Evolutionary conservation across 2,329 filamentous ascomycete species (phyloP).

Genomic region (Pezicula carpinea): DNA sequence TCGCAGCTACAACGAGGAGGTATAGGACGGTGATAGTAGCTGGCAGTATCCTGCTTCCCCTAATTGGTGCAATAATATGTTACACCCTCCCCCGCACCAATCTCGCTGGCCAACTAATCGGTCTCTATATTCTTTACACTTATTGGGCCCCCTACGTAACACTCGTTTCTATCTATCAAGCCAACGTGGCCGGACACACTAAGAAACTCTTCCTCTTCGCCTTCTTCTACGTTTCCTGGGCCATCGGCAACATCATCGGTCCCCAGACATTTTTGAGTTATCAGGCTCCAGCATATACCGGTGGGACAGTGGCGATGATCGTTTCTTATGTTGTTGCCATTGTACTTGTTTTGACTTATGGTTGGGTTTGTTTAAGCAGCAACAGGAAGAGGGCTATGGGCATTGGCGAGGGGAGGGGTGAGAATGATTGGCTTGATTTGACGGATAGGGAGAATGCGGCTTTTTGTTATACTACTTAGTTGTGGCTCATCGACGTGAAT

Average conservation of each 20-base stretch:
- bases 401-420: slow-evolving; percentile 1
- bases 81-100: slow-evolving; percentile 26
- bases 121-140: slow-evolving; percentile 30
- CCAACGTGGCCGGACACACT: slow-evolving; percentile 37
- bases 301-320: slow-evolving; percentile 32
- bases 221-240: slow-evolving; percentile 33
- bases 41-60: slow-evolving; percentile 25
- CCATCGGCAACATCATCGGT: slow-evolving; percentile 5
- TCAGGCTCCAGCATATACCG: slow-evolving; percentile 29
- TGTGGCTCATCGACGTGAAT: too few species aligned
- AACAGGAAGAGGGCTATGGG: slow-evolving; percentile 25
- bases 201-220: slow-evolving; percentile 42
- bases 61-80: slow-evolving; percentile 29
- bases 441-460: slow-evolving; percentile 11
- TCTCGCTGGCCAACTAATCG: slow-evolving; percentile 25
- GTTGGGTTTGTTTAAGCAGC: slow-evolving; percentile 27
- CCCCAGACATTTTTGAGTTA: slow-evolving; percentile 2
- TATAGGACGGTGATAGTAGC: slow-evolving; percentile 23
- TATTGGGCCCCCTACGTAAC: slow-evolving; percentile 29
- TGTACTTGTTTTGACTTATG: slow-evolving; percentile 22
- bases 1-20: slow-evolving; percentile 3
- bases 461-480: slow-evolving; percentile 9
- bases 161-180: slow-evolving; percentile 20
- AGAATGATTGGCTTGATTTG: slow-evolving; percentile 12
- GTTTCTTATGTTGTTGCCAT: slow-evolving; percentile 31